Conservation (phyloP, 352 stramenopile species). For the Phytophthora pluvialis region DNA sequence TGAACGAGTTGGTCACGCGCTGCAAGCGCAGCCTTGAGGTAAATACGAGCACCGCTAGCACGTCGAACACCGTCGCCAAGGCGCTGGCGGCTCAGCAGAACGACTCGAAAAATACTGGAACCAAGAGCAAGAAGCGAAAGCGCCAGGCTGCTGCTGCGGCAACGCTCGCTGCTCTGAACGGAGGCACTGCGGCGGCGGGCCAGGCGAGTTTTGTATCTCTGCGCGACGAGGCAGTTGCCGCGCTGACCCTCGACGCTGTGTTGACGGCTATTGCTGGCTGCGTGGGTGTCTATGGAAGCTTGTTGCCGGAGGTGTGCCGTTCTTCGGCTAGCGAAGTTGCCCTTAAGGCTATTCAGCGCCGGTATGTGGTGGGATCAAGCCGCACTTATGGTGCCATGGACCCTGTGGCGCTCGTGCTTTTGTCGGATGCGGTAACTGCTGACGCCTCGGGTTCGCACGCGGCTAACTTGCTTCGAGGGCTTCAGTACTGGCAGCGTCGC, state of each 20-base stretch:
- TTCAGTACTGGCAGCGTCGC: conserved; percentile 64
- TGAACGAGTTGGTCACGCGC: conserved; percentile 64
- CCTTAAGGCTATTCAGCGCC: conserved; percentile 46
- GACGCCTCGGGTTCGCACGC: conserved; percentile 62
- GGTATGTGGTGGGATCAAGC: conserved; percentile 26
- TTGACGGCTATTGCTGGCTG: conserved; percentile 61
- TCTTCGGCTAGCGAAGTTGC: conserved; percentile 52
- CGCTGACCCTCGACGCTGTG: conserved; percentile 55
- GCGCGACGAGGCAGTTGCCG: conserved; percentile 50
- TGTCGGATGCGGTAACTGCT: conserved; percentile 61
- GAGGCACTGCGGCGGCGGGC: conserved; percentile 13
- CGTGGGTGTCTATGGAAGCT: conserved; percentile 64
- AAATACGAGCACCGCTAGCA: conserved; percentile 10
- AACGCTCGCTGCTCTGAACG: conserved; percentile 41
- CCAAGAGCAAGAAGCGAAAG: conserved; percentile 89
- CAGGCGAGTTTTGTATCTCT: conserved; percentile 59
- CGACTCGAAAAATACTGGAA: conserved; percentile 28
- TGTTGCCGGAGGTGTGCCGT: conserved; percentile 55
- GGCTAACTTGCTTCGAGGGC: conserved; percentile 55
- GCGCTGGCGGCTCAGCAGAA: conserved; percentile 24
- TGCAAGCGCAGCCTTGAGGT: conserved; percentile 61
- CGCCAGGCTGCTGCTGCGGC: conserved; percentile 67
- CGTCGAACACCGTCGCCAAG: conserved; percentile 24
- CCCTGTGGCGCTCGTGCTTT: conserved; percentile 55
- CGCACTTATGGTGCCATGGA: conserved; percentile 35